These are phyloP conservation scores for Cucumis melo DNA, from an alignment of 306 rosid species.

Conservation along the genomic window DNA sequence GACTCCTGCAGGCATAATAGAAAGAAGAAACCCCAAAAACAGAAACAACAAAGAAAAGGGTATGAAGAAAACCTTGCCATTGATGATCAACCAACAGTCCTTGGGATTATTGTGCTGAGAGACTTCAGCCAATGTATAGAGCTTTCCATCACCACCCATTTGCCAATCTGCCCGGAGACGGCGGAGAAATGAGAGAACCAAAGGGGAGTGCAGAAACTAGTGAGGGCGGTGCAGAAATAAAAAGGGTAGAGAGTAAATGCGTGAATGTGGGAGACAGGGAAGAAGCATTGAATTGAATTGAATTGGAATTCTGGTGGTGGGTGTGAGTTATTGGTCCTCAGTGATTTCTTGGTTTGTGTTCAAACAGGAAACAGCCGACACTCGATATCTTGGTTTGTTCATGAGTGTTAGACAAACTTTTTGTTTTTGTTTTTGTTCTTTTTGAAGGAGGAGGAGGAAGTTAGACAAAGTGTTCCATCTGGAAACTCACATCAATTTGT, in stretches of 20 bases:
- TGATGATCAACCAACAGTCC: slow-evolving; percentile 38
- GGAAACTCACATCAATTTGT: too few species aligned
- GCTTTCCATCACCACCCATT: slow-evolving; percentile 22
- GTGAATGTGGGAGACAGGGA: not conserved
- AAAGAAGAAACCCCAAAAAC: not conserved
- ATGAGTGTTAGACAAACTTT: too few species aligned
- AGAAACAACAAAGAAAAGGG: not conserved
- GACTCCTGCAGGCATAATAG: not conserved
- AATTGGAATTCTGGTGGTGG: not conserved
- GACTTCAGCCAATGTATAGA: slow-evolving; percentile 29
- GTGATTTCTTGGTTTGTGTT: not conserved
- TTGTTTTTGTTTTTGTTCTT: too few species aligned
- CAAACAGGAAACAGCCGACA: not conserved
- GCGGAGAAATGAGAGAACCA: not conserved
- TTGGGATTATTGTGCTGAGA: slow-evolving; percentile 23
- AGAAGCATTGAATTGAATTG: not conserved
- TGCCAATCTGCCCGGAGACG: not conserved
- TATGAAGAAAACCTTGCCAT: slow-evolving; percentile 19
- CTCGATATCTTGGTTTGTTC: not conserved
- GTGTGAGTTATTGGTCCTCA: not conserved
- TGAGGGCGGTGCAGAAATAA: not conserved
- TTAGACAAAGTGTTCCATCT: too few species aligned
- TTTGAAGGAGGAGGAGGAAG: too few species aligned
- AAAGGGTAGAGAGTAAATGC: not conserved
- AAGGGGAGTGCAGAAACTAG: not conserved